Percentiles rank a stretch among this genome's conserved stretches.
phyloP scores from a whole-genome alignment of 2,329 filamentous ascomycete species.

The Trichoderma aggressivum region DNA sequence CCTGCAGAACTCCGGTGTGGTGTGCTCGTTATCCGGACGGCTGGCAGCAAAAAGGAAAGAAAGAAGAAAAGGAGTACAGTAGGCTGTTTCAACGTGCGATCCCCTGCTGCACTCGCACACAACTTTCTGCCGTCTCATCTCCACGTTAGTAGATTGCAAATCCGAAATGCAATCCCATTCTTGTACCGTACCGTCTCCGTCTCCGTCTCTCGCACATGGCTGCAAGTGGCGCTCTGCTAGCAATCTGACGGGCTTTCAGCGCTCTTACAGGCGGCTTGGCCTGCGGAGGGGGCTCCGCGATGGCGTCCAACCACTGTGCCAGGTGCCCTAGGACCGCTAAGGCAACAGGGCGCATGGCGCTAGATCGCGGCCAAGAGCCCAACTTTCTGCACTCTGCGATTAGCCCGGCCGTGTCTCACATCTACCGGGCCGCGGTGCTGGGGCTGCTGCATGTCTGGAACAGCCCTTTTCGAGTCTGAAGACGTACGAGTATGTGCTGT shows the following conservation, averaged over 20 bases:
- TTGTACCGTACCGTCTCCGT: background rate
- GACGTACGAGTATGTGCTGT: background rate
- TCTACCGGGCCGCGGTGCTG: background rate
- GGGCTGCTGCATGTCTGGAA: background rate
- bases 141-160: background rate
- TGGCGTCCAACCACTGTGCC: slow-evolving; percentile 3
- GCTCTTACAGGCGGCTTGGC: background rate
- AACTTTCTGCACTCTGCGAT: background rate
- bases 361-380: background rate
- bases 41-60: background rate
- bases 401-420: background rate
- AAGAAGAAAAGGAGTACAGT: background rate
- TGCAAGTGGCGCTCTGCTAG: background rate
- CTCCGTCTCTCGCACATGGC: background rate
- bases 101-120: background rate
- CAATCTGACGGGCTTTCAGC: slow-evolving; percentile 13
- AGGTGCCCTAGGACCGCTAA: background rate
- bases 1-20: background rate
- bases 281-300: slow-evolving; percentile 8
- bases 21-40: background rate
- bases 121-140: background rate
- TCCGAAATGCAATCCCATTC: background rate
- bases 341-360: background rate
- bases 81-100: background rate
- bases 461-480: background rate